These are phyloP conservation scores for Suhomyces vadensis DNA, from an alignment of 805 yeast species.

Conservation along the genomic window DNA sequence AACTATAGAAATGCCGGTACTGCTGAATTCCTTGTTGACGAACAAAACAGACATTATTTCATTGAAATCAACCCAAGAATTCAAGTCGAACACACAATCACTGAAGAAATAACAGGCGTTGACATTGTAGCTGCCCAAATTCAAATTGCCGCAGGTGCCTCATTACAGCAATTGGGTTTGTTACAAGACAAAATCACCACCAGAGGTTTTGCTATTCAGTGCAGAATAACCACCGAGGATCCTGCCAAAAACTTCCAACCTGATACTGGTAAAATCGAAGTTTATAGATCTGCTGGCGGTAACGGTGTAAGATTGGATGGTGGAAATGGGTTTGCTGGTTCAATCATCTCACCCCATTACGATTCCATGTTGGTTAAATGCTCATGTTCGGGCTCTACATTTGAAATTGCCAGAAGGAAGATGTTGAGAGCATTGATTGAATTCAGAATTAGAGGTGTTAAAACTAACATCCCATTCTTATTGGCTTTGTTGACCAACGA, in stretches of 20 bases:
- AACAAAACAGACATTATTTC: constrained; percentile 91
- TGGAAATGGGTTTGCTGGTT: constrained; percentile 97
- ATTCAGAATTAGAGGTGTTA: constrained; percentile 98
- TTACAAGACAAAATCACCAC: constrained; percentile 93
- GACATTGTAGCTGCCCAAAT: constrained; percentile 98
- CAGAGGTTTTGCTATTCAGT: constrained; percentile 97
- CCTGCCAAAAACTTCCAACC: constrained; percentile 97
- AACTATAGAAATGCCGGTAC: constrained; percentile 97
- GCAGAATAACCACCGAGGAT: constrained; percentile 98
- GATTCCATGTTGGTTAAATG: constrained; percentile 98
- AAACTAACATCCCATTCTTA: constrained; percentile 96
- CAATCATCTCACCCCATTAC: constrained; percentile 94
- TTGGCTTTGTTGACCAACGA: constrained; percentile 88
- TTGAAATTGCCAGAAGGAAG: constrained; percentile 94
- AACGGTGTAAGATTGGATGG: constrained; percentile 99
- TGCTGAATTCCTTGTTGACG: constrained; percentile 94
- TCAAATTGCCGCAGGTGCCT: constrained; percentile 98
- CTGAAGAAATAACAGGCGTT: constrained; percentile 98
- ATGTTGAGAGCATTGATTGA: constrained; percentile 96
- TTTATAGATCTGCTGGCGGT: constrained; percentile 98
- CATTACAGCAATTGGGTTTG: constrained; percentile 85
- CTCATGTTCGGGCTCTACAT: constrained; percentile 95
- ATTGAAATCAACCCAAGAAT: constrained; percentile 97
- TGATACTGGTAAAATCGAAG: constrained; percentile 97
- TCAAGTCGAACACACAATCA: constrained; percentile 98